Conservation (phyloP, 1,284 basidiomycete genomes). For the Amylostereum areolatum region DNA sequence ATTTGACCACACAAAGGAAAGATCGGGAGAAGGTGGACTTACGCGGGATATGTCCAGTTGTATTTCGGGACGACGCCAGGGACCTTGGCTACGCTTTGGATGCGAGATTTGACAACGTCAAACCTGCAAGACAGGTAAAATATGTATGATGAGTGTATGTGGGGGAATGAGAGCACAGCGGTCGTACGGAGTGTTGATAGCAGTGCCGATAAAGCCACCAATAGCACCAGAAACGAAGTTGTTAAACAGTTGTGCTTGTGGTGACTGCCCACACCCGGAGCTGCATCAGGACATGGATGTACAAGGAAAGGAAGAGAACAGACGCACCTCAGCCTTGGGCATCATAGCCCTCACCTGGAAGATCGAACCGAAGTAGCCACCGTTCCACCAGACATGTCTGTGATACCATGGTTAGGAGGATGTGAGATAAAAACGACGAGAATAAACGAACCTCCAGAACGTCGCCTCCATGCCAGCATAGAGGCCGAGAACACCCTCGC, state of each 20-base stretch:
- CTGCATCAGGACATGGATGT: conserved; percentile 1
- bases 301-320: neutral
- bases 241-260: conserved; percentile 62
- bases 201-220: conserved; percentile 88
- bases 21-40: conserved; percentile 20
- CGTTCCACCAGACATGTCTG: conserved; percentile 87
- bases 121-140: conserved; percentile 41
- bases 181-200: conserved; percentile 72
- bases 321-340: conserved; percentile 75
- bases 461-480: conserved; percentile 94
- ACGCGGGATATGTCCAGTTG: conserved; percentile 89
- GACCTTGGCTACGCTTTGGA: conserved; percentile 71
- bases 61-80: conserved; percentile 77
- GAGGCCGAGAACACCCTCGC: conserved; percentile 78
- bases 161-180: neutral
- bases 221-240: conserved; percentile 89
- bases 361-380: conserved; percentile 92
- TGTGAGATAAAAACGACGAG: neutral
- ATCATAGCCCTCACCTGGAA: conserved; percentile 76
- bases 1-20: conserved; percentile 4
- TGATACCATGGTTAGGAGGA: neutral
- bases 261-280: conserved; percentile 2
- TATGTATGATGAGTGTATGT: neutral
- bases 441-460: conserved; percentile 73
- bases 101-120: conserved; percentile 88